Base-by-base conservation (phyloP, 1,284 basidiomycete genomes). In the Ceratobasidium sp. region DNA sequence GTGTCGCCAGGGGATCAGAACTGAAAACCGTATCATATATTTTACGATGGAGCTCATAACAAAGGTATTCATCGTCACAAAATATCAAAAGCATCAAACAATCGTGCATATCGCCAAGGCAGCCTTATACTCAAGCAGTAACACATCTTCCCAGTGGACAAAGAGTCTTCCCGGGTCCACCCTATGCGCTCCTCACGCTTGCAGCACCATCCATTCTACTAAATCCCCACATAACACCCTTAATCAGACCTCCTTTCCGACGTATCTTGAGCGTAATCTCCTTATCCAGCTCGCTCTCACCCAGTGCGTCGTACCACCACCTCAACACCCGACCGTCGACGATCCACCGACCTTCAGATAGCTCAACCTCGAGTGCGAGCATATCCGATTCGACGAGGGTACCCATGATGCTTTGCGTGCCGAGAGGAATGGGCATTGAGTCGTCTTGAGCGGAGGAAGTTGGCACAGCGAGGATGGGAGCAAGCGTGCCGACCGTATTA, bases 291-390 rank as follows among this genome's bases (percentile, higher is more conserved):
- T 87, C 90, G 28, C 81, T 82, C 5, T 82, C 83, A 20, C 82
- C 80, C 0, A 95, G 94, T 0, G 91, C 88, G 44, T 89, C 88
- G 84, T 98, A 97, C 89, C 91, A 96, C 97, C 97, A 99, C 81
- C 88, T 88, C 73, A 99, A 84, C 51, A 86, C 89, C 86, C 90
- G 89, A 1, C 94, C 95, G 9, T 90, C 87, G 9, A 95, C 86
- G 79, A 88, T 88, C 87, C 90, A 95, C 53, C 87, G 83, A 0
- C 87, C 88, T 0, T 92, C 90, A 15, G 86, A 84, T 10, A 92
- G 87, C 23, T 86, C 84, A 55, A 91, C 84, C 42, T 86, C 84
- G 26, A 92, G 81, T 33, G 88, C 86, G 44, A 81, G 82, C 0
- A 83, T 83, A 18, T 77, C 78, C 23, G 71, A 63, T 39, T 76